Evolutionary conservation across 129 eudicot species (phyloP).

Genomic region (Chrysanthemum seticuspe): DNA sequence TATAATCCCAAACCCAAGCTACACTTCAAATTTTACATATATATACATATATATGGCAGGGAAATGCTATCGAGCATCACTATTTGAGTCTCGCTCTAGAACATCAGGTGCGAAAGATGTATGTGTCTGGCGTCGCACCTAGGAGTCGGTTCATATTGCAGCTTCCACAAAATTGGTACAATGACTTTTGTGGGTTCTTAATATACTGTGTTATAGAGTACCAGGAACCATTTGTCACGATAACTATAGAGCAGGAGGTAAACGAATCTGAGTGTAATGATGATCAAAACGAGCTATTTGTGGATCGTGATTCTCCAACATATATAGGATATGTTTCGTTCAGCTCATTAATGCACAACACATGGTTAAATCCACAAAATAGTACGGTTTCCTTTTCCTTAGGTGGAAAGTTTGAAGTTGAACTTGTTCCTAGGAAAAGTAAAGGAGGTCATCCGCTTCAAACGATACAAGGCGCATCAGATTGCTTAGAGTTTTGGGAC

Average conservation of each 20-base stretch:
- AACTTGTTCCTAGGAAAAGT: conserved; percentile 7
- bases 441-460: background rate
- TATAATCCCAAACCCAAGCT: background rate
- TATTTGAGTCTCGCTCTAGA: conserved; percentile 2
- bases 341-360: conserved; percentile 1
- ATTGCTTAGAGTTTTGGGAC: conserved; percentile 15
- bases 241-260: conserved; percentile 12
- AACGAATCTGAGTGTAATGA: background rate
- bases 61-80: conserved; percentile 7
- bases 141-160: background rate
- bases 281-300: conserved; percentile 1
- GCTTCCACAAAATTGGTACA: conserved; percentile 20
- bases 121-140: background rate
- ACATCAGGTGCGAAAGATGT: conserved; percentile 13
- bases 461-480: background rate
- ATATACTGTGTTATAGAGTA: conserved; percentile 19
- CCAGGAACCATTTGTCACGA: conserved; percentile 10
- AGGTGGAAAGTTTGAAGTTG: conserved; percentile 13
- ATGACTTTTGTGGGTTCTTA: conserved; percentile 22
- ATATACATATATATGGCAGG: background rate
- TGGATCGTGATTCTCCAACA: conserved; percentile 22
- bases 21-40: background rate
- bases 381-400: conserved; percentile 14
- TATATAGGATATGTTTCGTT: conserved; percentile 28
- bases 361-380: conserved; percentile 14